Base-by-base conservation (phyloP, 2,329 filamentous ascomycete species). In the Talaromyces sp. region DNA sequence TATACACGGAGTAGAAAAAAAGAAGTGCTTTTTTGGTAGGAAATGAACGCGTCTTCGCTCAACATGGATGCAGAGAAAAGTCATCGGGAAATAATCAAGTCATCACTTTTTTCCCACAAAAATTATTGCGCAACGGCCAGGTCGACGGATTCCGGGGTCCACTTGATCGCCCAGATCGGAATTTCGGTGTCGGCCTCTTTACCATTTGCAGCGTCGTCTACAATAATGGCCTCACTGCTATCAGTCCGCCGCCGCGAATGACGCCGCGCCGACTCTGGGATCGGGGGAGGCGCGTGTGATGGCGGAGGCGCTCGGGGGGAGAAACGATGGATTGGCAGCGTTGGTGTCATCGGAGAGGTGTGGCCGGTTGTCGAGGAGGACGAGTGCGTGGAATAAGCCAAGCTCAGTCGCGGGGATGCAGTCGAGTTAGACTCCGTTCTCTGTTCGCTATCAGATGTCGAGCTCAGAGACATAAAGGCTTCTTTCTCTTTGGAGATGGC, bases 151-250 rank as follows among this genome's bases (percentile, higher is more conserved):
- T 84, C 76, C 78, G 81, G 63, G 71, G 73, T 68, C 73, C 75
- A 71, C 50, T 74, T 68, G 60, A 73, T 64, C 52, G 74, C 68
- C 77, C 77, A 78, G 27, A 77, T 67, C 5, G 76, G 75, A 58
- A 81, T 77, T 5, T 80, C 80, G 11, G 51, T 32, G 19, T 82
- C 67, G 56, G 86, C 84, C 79, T 85, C 84, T 50, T 76, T 79
- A 63, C 82, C 81, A 31, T 80, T 79, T 4, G 79, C 77, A 1
- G 55, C 49, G 29, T 75, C 73, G 24, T 76, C 70, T 56, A 75
- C 76, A 51, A 78, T 69, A 55, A 82, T 80, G 60, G 78, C 78
- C 66, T 80, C 77, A 59, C 75, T 77, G 64, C 76, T 78, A 62
- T 76, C 73, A 0, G 76, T 78, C 31, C 75, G 72, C 53, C 75